Evolutionary conservation across 1,284 basidiomycete species (phyloP), one percentile per base, ranked within the genome.

Genomic region (Sporisorium reilianum): DNA sequence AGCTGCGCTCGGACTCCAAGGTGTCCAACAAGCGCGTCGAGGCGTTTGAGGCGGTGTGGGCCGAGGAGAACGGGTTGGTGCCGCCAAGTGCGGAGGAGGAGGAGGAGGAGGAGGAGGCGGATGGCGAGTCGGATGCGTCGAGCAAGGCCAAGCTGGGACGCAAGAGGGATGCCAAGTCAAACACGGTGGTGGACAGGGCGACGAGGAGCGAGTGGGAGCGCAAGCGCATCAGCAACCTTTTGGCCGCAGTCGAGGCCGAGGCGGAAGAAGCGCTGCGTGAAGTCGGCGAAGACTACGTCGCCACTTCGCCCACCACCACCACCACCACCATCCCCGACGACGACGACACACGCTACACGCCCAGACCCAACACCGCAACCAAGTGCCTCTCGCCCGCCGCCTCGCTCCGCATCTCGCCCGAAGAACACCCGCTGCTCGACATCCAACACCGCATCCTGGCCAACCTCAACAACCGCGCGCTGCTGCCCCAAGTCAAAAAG

Each of bases 401-500:
- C 11, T 5, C 16, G n/a, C 34, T 40, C 40, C 30, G 48, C 16
- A 12, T 38, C 16, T n/a, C 50, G 0, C 40, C 40, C 3, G 49
- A 52, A 16, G 32, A 70, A 50, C 26, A 56, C 11, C 67, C 72
- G 9, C 60, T 79, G 4, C 36, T 57, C 0, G 5, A 18, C 3
- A 52, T 48, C 3, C 79, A 80, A 38, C 38, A 23, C 2, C 53
- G 57, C 34, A 80, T 80, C 38, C 22, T 55, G 14, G 6, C 49
- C 14, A 64, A 56, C 20, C 59, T 78, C 40, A 80, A 78, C 71
- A 40, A 69, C 51, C 20, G 11, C 0, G 14, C 40, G 0, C 22
- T 65, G 16, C 58, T 80, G 0, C 76, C 74, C 14, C 63, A 62
- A 5, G 45, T 80, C 8, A 44, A 58, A 9, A 80, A 80, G 48